A percentile compares a stretch with the other conserved stretches of the same genome.
These are phyloP conservation scores for Paraphaeosphaeria sporulosa DNA, from an alignment of 2,329 filamentous ascomycete species.

Conservation along the genomic window DNA sequence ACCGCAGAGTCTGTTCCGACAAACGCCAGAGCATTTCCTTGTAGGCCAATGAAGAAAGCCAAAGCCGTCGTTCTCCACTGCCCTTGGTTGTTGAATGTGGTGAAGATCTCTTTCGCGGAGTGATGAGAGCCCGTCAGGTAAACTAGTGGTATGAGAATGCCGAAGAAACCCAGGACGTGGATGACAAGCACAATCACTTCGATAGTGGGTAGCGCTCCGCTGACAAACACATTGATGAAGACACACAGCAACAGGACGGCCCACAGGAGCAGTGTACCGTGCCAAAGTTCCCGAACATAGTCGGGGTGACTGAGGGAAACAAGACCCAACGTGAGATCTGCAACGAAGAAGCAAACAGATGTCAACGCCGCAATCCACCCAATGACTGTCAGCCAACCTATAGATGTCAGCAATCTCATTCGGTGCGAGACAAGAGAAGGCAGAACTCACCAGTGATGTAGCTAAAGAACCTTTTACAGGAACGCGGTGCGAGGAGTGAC, in stretches of 20 bases:
- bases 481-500: constrained; percentile 52
- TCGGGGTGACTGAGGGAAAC: constrained; percentile 47
- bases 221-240: constrained; percentile 57
- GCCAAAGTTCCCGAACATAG: constrained; percentile 55
- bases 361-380: constrained; percentile 54
- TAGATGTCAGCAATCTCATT: constrained; percentile 15
- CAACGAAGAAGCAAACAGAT: constrained; percentile 45
- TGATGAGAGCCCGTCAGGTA: constrained; percentile 49
- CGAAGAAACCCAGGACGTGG: constrained; percentile 62
- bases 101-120: constrained; percentile 52
- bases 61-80: constrained; percentile 55
- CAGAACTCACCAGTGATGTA: constrained; percentile 49
- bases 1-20: constrained; percentile 49
- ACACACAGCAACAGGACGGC: constrained; percentile 52
- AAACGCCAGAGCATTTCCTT: constrained; percentile 48
- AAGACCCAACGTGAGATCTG: constrained; percentile 43
- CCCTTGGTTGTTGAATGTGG: constrained; percentile 57
- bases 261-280: constrained; percentile 60
- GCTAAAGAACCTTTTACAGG: constrained; percentile 53
- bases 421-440: background rate
- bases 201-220: constrained; percentile 55
- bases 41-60: constrained; percentile 55
- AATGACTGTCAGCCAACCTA: constrained; percentile 55
- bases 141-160: constrained; percentile 54
- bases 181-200: constrained; percentile 59